Evolutionary conservation across 768 basidiomycete genomes (phyloP), one percentile per base, ranked within the genome.

Genomic region (Lenzites betulinus): DNA sequence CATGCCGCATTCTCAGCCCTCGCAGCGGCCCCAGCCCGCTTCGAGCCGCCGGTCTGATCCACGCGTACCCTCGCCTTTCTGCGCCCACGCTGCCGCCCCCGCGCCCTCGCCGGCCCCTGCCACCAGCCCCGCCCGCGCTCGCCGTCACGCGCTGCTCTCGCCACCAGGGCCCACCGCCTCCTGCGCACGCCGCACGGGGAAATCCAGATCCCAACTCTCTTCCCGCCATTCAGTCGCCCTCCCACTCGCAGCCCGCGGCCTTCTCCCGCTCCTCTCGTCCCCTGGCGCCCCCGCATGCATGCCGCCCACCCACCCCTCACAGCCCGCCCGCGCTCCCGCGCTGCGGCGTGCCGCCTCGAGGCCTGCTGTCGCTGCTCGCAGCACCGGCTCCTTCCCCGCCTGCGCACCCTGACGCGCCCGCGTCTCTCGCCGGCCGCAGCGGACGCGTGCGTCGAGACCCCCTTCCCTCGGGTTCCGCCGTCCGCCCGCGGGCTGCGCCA

Each of bases 41-140:
- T 49, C 54, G 43, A 48, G 23, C 30, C 54, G 50, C 26, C 59
- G 20, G 54, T 64, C 63, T 64, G 63, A 64, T 64, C 49, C 63
- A 60, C 53, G 59, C 63, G 59, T 58, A 56, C 53, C 25, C 47
- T 33, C 43, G 36, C 48, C 48, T 20, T 22, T 53, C 49, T 39
- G n/a, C 20, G 20, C 46, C 36, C 26, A 20, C 54, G 22, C 51
- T 44, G 25, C 51, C 56, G 28, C 56, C 39, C 51, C 57, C 47
- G 39, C 18, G 20, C 48, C 51, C 51, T 46, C 61, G 36, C 53
- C 58, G 48, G 39, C 48, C 44, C 51, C 63, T 50, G 58, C n/a
- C 63, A 39, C 12, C 28, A 7, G n/a, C n/a, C 50, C 12, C 22
- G 33, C 20, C n/a, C 7, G 28, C 43, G 46, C 38, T 36, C 48